A percentile compares a stretch with the other conserved stretches of the same genome.
Conservation (phyloP, 2,329 filamentous ascomycete species). For the Colletotrichum sp. region DNA sequence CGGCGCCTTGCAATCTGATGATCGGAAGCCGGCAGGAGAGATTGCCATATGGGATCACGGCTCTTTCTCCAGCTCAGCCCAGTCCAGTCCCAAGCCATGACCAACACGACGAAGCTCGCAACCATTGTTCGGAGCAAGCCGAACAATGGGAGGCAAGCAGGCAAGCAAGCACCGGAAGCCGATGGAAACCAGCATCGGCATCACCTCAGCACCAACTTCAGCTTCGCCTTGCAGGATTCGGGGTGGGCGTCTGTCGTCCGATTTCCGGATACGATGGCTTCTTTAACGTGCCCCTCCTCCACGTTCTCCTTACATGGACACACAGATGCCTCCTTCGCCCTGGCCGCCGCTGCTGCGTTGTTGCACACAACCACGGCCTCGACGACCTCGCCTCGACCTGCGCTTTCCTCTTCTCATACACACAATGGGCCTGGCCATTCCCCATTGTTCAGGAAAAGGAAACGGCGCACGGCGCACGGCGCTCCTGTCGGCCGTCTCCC, state of each 20-base stretch:
- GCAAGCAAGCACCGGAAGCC: neutral
- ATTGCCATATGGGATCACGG: neutral
- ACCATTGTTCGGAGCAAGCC: neutral
- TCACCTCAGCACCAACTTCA: neutral
- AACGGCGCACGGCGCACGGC: conserved; percentile 7
- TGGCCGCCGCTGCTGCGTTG: neutral
- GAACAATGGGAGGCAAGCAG: neutral
- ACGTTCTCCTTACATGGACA: neutral
- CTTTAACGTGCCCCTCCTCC: neutral
- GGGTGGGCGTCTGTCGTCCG: neutral
- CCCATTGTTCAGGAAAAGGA: neutral
- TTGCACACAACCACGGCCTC: neutral
- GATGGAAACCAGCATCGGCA: neutral
- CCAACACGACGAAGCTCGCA: neutral
- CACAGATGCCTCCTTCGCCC: neutral
- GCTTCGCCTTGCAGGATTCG: neutral
- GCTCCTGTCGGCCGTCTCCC: neutral
- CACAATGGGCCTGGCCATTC: neutral
- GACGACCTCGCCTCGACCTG: neutral
- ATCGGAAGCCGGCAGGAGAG: neutral
- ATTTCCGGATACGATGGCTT: neutral
- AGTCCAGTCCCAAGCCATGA: neutral
- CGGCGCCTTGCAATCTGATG: neutral
- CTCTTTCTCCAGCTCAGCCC: neutral
- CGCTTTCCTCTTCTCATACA: neutral